phyloP scores from a whole-genome alignment of 306 rosid species.

The Gastrolobium villosum region DNA sequence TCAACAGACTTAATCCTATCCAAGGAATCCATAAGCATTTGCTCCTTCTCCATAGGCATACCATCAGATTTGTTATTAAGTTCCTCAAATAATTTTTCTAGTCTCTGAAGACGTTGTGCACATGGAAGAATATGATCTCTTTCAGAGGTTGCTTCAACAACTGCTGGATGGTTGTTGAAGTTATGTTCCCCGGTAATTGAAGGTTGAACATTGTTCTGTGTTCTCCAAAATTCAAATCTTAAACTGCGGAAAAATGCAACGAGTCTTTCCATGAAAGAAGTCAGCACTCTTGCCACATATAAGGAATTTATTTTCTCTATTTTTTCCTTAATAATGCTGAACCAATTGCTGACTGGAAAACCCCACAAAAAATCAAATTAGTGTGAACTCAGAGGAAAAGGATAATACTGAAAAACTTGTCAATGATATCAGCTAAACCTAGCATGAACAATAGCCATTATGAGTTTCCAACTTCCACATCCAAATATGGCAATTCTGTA shows the following conservation, averaged over 20 bases:
- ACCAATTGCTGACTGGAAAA: conserved; percentile 54
- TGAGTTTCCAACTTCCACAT: conserved; percentile 16
- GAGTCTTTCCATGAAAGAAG: conserved; percentile 67
- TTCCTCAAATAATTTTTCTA: conserved; percentile 73
- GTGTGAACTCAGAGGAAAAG: conserved; percentile 24
- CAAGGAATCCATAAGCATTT: conserved; percentile 83
- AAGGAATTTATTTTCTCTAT: conserved; percentile 59
- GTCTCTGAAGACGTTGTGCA: conserved; percentile 78
- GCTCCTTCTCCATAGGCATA: conserved; percentile 90
- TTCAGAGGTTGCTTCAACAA: conserved; percentile 62
- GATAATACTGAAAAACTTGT: conserved; percentile 29
- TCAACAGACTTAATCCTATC: conserved; percentile 92
- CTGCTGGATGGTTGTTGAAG: conserved; percentile 53
- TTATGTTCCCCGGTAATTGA: conserved; percentile 55
- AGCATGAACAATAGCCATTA: conserved; percentile 31
- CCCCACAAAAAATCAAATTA: conserved; percentile 57
- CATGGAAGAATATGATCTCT: conserved; percentile 73
- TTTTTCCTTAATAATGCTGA: conserved; percentile 59
- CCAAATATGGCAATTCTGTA: conserved; percentile 34
- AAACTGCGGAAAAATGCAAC: conserved; percentile 56
- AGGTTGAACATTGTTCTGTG: conserved; percentile 71
- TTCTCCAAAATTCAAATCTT: conserved; percentile 72
- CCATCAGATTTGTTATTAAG: conserved; percentile 74
- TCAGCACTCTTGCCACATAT: conserved; percentile 54
- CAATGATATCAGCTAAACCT: conserved; percentile 20